phyloP scores from a whole-genome alignment of 1,284 basidiomycete genomes.

The Pholiota adiposa region DNA sequence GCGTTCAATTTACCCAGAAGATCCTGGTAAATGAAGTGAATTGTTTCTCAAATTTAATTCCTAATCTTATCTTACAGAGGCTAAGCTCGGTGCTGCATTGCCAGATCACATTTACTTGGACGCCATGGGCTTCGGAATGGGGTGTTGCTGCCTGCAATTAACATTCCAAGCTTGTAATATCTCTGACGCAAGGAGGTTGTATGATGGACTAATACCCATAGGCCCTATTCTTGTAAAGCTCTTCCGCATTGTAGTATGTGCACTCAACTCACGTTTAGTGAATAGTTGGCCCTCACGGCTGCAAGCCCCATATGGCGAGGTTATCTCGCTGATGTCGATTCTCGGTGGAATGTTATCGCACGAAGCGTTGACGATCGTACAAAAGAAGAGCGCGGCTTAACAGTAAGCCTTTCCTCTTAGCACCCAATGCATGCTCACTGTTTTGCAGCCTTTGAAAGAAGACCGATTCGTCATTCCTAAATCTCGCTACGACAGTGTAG shows the following conservation, averaged over 20 bases:
- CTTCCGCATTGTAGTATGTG: neutral
- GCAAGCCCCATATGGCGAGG: slow-evolving; percentile 95
- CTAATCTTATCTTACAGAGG: slow-evolving; percentile 56
- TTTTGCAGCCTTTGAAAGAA: slow-evolving; percentile 67
- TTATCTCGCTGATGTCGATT: slow-evolving; percentile 95
- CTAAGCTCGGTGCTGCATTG: slow-evolving; percentile 85
- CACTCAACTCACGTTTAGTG: slow-evolving; percentile 2
- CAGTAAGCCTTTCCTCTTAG: slow-evolving; percentile 48
- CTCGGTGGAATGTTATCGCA: slow-evolving; percentile 98
- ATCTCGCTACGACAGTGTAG: slow-evolving; percentile 96
- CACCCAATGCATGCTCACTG: neutral
- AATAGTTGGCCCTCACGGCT: slow-evolving; percentile 89
- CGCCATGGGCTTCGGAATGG: slow-evolving; percentile 99
- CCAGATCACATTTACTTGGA: slow-evolving; percentile 97
- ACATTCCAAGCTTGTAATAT: slow-evolving; percentile 98
- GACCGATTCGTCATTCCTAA: slow-evolving; percentile 87
- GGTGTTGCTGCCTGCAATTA: slow-evolving; percentile 96
- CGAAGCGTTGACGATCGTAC: slow-evolving; percentile 97
- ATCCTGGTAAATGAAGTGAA: slow-evolving; percentile 57
- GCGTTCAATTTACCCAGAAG: slow-evolving; percentile 79
- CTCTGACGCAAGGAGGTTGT: slow-evolving; percentile 88
- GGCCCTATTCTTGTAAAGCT: slow-evolving; percentile 88
- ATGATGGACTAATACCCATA: slow-evolving; percentile 93
- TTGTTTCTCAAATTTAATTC: neutral
- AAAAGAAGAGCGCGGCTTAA: slow-evolving; percentile 89